A percentile compares a stretch with the other conserved stretches of the same genome.
phyloP scores from a whole-genome alignment of 2,329 filamentous ascomycete species.

The Curvularia sp. region DNA sequence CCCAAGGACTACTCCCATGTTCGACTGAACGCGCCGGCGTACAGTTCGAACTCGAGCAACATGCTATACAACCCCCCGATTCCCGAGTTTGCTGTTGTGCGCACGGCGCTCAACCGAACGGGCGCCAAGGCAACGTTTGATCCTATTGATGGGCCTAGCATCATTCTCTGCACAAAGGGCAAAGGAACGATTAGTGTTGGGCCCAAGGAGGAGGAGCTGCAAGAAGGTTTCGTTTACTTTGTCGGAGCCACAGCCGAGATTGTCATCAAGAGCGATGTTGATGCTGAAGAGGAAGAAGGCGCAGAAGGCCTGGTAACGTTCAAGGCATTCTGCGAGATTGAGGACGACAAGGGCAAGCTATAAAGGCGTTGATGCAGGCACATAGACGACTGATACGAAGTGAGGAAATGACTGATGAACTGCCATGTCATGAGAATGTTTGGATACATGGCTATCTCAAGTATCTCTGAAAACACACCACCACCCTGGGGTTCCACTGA shows the following conservation, averaged over 20 bases:
- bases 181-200: constrained; percentile 85
- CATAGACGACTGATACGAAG: not conserved
- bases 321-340: constrained; percentile 90
- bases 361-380: constrained; percentile 13
- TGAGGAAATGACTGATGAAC: not conserved
- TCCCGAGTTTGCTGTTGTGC: constrained; percentile 91
- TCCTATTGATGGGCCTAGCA: constrained; percentile 83
- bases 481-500: not conserved
- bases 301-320: constrained; percentile 80
- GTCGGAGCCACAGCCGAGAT: constrained; percentile 88
- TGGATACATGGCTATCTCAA: not conserved
- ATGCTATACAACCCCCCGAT: constrained; percentile 93
- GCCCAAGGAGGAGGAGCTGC: constrained; percentile 73
- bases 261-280: constrained; percentile 72
- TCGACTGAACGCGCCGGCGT: constrained; percentile 80
- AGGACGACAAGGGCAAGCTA: constrained; percentile 41
- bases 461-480: not conserved
- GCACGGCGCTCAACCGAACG: constrained; percentile 72
- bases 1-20: constrained; percentile 86
- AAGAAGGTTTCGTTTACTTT: constrained; percentile 61
- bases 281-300: constrained; percentile 43
- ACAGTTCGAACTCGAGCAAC: constrained; percentile 75
- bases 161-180: constrained; percentile 88
- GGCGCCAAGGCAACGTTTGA: constrained; percentile 90
- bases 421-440: not conserved